Evolutionary conservation across 163 green algal species (phyloP).

Genomic region (Volvox carteri): DNA sequence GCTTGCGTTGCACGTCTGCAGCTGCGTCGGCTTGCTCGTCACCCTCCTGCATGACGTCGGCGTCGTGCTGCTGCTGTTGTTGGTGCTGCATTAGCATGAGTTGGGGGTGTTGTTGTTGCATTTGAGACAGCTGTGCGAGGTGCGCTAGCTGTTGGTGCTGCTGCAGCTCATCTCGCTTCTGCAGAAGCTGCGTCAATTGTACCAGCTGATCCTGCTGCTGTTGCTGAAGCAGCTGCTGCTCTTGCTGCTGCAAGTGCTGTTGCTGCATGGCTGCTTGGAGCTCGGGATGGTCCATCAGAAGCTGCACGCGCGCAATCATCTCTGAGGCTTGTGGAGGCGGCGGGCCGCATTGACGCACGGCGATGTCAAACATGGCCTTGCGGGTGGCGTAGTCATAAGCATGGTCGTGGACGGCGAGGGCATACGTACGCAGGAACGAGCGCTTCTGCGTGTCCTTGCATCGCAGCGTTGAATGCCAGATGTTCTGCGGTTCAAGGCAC

Average conservation of each 20-base stretch:
- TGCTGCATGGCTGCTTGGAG: background rate
- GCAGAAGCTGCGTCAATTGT: slow-evolving; percentile 8
- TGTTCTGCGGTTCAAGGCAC: slow-evolving; percentile 33
- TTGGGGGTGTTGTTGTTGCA: slow-evolving; percentile 3
- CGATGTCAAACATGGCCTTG: slow-evolving; percentile 54
- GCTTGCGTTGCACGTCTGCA: background rate
- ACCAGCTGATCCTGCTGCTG: slow-evolving; percentile 3
- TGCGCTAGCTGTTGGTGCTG: slow-evolving; percentile 11
- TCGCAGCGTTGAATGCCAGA: slow-evolving; percentile 29
- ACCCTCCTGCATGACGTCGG: background rate
- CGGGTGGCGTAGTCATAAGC: slow-evolving; percentile 45
- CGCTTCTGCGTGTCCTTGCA: slow-evolving; percentile 55
- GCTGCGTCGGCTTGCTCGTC: background rate
- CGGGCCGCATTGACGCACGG: slow-evolving; percentile 49
- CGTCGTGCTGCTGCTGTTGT: background rate
- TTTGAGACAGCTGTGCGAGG: background rate
- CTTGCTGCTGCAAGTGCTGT: slow-evolving; percentile 12
- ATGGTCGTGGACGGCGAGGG: slow-evolving; percentile 42
- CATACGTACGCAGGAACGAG: slow-evolving; percentile 48
- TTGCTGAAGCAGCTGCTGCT: slow-evolving; percentile 5
- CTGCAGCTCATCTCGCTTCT: slow-evolving; percentile 26
- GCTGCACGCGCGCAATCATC: slow-evolving; percentile 31
- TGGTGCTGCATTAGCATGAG: slow-evolving; percentile 22
- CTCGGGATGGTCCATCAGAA: slow-evolving; percentile 28
- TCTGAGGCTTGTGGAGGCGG: slow-evolving; percentile 23